Evolutionary conservation across 1,139 yeast genomes (phyloP).

Genomic region (Groenewaldozyma sp.): DNA sequence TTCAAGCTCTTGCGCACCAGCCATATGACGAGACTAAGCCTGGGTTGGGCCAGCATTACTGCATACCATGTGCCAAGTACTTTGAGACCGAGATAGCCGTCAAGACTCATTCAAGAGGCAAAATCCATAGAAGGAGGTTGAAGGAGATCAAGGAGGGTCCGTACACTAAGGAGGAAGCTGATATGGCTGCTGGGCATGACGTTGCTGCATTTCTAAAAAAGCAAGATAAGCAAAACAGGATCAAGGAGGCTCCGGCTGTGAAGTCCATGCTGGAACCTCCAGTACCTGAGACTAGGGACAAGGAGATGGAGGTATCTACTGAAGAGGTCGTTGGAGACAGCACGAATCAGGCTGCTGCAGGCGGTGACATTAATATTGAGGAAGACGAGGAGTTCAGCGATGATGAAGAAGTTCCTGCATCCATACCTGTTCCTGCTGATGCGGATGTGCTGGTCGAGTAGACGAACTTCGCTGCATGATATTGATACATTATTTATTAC

Average conservation of each 20-base stretch:
- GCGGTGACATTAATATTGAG: background rate
- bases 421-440: too few species aligned
- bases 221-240: slow-evolving; percentile 12
- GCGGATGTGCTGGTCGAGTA: too few species aligned
- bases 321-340: too few species aligned
- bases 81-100: slow-evolving; percentile 71
- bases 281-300: background rate
- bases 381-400: background rate
- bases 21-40: slow-evolving; percentile 84
- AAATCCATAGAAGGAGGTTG: slow-evolving; percentile 72
- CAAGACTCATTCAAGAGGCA: slow-evolving; percentile 61
- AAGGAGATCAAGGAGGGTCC: slow-evolving; percentile 70
- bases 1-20: slow-evolving; percentile 61
- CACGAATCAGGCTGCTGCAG: too few species aligned
- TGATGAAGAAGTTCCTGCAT: background rate
- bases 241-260: too few species aligned
- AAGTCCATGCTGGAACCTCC: background rate
- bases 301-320: background rate
- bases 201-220: slow-evolving; percentile 51
- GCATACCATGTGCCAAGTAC: slow-evolving; percentile 89
- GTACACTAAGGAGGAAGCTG: slow-evolving; percentile 78
- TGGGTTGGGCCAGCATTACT: slow-evolving; percentile 90
- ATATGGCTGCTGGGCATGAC: slow-evolving; percentile 81
- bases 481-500: too few species aligned
- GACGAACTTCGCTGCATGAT: too few species aligned